phyloP scores from a whole-genome alignment of 768 basidiomycete species.

The Trametes punicea region DNA sequence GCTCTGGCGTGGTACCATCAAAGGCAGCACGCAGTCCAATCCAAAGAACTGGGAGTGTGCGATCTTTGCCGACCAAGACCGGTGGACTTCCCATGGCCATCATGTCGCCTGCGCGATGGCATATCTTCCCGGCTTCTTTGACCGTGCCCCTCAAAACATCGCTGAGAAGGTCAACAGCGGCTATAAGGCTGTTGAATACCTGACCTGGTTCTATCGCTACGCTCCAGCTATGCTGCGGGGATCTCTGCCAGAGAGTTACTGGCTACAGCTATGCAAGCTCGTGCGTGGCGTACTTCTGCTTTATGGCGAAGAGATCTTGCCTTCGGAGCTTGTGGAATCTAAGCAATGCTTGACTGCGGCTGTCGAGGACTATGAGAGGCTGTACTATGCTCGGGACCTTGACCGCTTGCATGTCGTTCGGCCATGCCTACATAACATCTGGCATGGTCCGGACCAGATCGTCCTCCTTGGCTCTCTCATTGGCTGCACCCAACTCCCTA shows the following conservation, averaged over 20 bases:
- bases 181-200: conserved; percentile 32
- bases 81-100: conserved; percentile 38
- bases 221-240: conserved; percentile 27
- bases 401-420: conserved; percentile 34
- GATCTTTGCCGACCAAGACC: conserved; percentile 2
- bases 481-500: conserved; percentile 20
- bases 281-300: conserved; percentile 25
- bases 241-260: conserved; percentile 26
- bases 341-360: conserved; percentile 28
- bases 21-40: conserved; percentile 23
- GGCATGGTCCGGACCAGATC: conserved; percentile 30
- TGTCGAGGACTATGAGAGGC: conserved; percentile 32
- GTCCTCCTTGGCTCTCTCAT: conserved; percentile 19
- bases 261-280: conserved; percentile 28
- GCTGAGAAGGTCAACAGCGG: conserved; percentile 38
- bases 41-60: conserved; percentile 33
- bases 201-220: conserved; percentile 23
- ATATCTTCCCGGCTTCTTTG: conserved; percentile 40
- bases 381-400: conserved; percentile 32
- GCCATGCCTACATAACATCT: conserved; percentile 31
- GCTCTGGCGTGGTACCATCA: conserved; percentile 32
- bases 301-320: conserved; percentile 16
- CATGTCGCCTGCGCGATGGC: conserved; percentile 29
- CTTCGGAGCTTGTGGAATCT: conserved; percentile 19
- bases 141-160: conserved; percentile 40